Percentiles rank a stretch among this genome's conserved stretches.
phyloP scores from a whole-genome alignment of 2,329 filamentous ascomycete genomes.

The Fusarium tricinctum region DNA sequence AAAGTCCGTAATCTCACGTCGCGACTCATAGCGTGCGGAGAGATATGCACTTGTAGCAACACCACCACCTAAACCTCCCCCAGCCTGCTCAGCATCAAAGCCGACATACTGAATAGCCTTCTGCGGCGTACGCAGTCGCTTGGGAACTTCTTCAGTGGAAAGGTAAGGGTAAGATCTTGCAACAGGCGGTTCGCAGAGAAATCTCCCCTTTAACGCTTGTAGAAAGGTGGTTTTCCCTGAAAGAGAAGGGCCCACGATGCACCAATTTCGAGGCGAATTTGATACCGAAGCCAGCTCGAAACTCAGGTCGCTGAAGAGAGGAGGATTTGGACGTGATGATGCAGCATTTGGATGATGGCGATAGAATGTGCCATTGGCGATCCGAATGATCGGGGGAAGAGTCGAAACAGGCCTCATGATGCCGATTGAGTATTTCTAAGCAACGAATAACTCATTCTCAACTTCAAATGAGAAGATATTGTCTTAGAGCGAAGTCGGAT shows the following conservation, averaged over 20 bases:
- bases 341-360: conserved; percentile 74
- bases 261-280: conserved; percentile 76
- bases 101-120: conserved; percentile 90
- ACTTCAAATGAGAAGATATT: neutral
- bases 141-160: conserved; percentile 70
- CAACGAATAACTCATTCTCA: conserved; percentile 25
- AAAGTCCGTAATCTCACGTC: conserved; percentile 89
- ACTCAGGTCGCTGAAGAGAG: conserved; percentile 78
- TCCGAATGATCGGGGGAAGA: conserved; percentile 74
- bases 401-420: conserved; percentile 56
- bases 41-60: conserved; percentile 82
- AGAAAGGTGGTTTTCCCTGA: conserved; percentile 87
- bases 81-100: conserved; percentile 80
- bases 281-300: conserved; percentile 76
- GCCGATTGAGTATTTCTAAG: conserved; percentile 34
- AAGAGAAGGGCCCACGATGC: conserved; percentile 83
- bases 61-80: conserved; percentile 65
- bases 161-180: conserved; percentile 86
- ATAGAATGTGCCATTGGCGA: conserved; percentile 87
- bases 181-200: conserved; percentile 80
- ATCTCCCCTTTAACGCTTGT: conserved; percentile 80
- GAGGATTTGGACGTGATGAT: conserved; percentile 70
- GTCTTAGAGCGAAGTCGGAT: conserved; percentile 40
- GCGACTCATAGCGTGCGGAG: conserved; percentile 90
- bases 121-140: conserved; percentile 69